A percentile compares a stretch with the other conserved stretches of the same genome.
These are phyloP conservation scores for Aspergillus pseudonomiae DNA, from an alignment of 2,329 filamentous ascomycete species.

Conservation along the genomic window DNA sequence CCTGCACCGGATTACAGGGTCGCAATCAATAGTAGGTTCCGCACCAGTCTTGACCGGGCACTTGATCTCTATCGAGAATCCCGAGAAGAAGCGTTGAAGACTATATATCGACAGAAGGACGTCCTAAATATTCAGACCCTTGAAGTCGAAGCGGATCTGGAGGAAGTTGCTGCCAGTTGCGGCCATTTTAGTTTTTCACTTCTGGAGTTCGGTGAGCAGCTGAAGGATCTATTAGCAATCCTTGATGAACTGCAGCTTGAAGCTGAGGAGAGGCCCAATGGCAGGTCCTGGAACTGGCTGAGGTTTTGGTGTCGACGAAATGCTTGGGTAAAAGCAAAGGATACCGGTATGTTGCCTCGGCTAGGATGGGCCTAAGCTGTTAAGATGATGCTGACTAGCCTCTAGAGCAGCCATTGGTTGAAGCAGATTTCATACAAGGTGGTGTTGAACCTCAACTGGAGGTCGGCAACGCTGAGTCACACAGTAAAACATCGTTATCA, in stretches of 20 bases:
- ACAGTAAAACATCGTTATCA: background rate
- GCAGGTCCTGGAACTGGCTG: constrained; percentile 81
- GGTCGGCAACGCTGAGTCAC: constrained; percentile 1
- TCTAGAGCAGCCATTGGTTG: constrained; percentile 17
- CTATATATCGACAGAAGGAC: constrained; percentile 80
- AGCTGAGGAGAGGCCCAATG: constrained; percentile 62
- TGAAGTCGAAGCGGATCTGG: constrained; percentile 85
- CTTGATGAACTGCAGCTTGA: constrained; percentile 80
- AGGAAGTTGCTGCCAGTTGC: constrained; percentile 96
- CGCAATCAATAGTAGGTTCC: constrained; percentile 76
- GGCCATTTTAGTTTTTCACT: constrained; percentile 94
- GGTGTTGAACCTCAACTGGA: constrained; percentile 6
- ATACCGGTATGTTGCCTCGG: constrained; percentile 29
- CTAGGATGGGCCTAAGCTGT: background rate
- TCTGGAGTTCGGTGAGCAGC: constrained; percentile 86
- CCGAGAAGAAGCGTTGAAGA: constrained; percentile 72
- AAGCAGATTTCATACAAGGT: constrained; percentile 10
- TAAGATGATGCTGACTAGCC: constrained; percentile 6
- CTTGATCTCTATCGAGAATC: constrained; percentile 77
- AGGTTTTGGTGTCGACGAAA: constrained; percentile 66
- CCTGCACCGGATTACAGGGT: constrained; percentile 69
- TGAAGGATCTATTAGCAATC: constrained; percentile 78
- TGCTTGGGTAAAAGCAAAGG: constrained; percentile 22
- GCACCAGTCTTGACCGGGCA: constrained; percentile 77
- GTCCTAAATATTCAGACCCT: constrained; percentile 69